These are phyloP conservation scores for Blumeria graminis DNA, from an alignment of 2,329 filamentous ascomycete genomes.

Conservation along the genomic window DNA sequence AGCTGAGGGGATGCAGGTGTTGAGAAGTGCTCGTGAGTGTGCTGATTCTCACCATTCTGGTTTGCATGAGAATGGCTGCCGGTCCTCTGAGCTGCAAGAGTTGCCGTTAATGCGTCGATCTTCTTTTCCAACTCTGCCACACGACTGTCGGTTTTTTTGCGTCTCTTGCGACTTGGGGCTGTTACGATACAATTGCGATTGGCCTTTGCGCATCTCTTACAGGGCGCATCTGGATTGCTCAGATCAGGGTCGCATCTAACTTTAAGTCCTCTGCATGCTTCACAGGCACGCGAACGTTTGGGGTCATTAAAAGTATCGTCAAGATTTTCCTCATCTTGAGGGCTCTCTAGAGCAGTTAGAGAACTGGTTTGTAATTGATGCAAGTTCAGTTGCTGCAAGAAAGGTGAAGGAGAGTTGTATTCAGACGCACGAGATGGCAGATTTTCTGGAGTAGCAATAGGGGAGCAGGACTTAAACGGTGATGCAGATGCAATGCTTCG, in stretches of 20 bases:
- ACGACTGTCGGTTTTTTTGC: constrained; percentile 21
- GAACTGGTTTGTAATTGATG: neutral
- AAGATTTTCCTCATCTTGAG: constrained; percentile 6
- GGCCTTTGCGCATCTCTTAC: constrained; percentile 19
- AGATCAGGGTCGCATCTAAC: constrained; percentile 19
- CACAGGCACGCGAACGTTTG: constrained; percentile 18
- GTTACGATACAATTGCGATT: constrained; percentile 19
- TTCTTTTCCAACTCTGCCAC: constrained; percentile 22
- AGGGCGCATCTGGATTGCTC: constrained; percentile 15
- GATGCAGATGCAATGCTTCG: neutral
- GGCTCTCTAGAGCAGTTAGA: neutral
- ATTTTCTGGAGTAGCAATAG: neutral
- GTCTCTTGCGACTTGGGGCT: constrained; percentile 19
- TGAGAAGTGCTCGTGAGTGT: neutral
- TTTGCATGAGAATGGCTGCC: neutral
- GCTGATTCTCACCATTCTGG: constrained; percentile 3
- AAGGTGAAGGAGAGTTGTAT: neutral
- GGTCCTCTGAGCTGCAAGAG: constrained; percentile 14
- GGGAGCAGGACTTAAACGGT: neutral
- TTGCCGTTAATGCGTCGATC: constrained; percentile 18
- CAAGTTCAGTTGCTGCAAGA: neutral
- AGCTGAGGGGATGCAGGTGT: neutral
- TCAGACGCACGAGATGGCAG: neutral
- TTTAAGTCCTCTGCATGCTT: constrained; percentile 20
- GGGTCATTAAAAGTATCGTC: constrained; percentile 9